Evolutionary conservation across 2,329 filamentous ascomycete species (phyloP), one percentile per base, ranked within the genome.

Genomic region (Penicillium paneum): DNA sequence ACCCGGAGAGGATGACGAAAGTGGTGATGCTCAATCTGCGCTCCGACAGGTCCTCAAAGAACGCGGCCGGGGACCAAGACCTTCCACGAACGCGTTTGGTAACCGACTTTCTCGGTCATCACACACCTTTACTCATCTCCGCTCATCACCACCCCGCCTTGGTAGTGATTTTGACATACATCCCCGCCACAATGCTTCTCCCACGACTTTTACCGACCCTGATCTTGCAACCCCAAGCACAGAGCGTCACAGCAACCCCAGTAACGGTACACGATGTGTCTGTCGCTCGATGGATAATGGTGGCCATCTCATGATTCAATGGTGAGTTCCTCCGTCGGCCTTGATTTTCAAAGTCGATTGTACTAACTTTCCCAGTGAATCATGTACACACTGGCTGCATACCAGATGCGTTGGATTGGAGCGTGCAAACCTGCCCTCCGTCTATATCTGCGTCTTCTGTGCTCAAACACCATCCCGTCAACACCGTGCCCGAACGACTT

Each of bases 301-400:
- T 50, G 81, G 79, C 21, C 77, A 79, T 60, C 67, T 80, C 29
- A 83, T 86, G 79, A 78, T 86, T 43, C 83, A 85, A 72, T 87
- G 78, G 78, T 79, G 67, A 64, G 71, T 65, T 43, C 29, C 7
- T 34, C 7, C 50, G 8, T 15, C 19, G 38, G 19, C 35, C 24
- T 28, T 29, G 35, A 26, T 19, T 44, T 44, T 15, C 42, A 47
- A 42, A 26, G 11, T 42, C n/a, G 13, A 34, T 49, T 49, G 21
- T 58, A 31, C 52, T 61, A 38, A 60, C 51, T 26, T 10, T 45
- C 52, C 24, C 57, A 80, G 84, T 70, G 81, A 83, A 67, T 82
- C 80, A 24, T 87, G 83, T 71, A 80, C 75, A n/a, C 83, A 85
- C 61, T 86, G 82, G 80, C 73, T 83, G 29, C 84, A 87, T 63